Percentiles rank a stretch among this genome's conserved stretches.
These are phyloP conservation scores for Corylus americana DNA, from an alignment of 306 rosid species.

Conservation along the genomic window DNA sequence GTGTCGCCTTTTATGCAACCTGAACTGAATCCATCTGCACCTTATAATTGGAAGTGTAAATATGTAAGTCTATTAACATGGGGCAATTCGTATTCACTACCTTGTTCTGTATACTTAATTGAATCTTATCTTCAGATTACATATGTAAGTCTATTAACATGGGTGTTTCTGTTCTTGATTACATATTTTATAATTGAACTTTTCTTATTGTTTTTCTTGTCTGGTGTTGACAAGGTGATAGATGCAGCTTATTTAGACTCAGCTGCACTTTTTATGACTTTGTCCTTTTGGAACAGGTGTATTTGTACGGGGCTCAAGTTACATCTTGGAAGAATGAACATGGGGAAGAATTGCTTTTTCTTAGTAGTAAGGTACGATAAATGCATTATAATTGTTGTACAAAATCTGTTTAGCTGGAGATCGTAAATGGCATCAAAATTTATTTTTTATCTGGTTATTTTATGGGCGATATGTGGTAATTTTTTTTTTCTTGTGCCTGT, in stretches of 20 bases:
- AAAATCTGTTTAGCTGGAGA: not conserved
- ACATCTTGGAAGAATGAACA: conserved; percentile 75
- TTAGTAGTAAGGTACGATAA: conserved; percentile 62
- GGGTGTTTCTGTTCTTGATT: not conserved
- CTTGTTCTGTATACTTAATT: too few relatives aligned
- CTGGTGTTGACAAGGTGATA: not conserved
- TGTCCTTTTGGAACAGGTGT: conserved; percentile 42
- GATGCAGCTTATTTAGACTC: not conserved
- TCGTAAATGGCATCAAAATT: not conserved
- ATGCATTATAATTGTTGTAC: conserved; percentile 1
- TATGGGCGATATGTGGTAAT: not conserved
- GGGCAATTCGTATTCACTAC: not conserved
- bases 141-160: too few relatives aligned
- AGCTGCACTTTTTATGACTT: not conserved
- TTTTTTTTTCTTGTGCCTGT: not conserved
- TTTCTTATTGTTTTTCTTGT: not conserved
- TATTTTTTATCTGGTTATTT: not conserved
- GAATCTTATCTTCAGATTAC: too few relatives aligned
- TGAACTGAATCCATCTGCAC: not conserved
- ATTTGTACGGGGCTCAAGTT: conserved; percentile 73
- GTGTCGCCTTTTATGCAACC: conserved; percentile 1
- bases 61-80: not conserved
- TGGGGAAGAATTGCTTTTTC: conserved; percentile 72
- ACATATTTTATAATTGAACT: not conserved
- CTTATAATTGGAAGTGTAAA: not conserved